These are phyloP conservation scores for Phytophthora agathidicida DNA, from an alignment of 352 stramenopile genomes.

Conservation along the genomic window DNA sequence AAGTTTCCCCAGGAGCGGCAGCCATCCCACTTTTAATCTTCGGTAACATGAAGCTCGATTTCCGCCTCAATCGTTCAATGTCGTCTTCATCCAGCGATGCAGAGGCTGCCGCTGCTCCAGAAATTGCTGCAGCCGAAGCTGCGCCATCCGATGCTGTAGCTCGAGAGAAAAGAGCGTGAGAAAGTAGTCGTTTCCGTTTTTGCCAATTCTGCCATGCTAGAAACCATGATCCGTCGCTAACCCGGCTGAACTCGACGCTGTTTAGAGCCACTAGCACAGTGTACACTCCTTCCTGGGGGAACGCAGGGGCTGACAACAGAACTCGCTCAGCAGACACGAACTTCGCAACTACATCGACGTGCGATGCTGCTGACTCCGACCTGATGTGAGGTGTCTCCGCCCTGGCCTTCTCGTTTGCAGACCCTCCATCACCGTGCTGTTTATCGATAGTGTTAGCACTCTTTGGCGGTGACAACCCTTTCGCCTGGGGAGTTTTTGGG, in stretches of 20 bases:
- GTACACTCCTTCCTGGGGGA: conserved; percentile 73
- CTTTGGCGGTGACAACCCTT: not conserved
- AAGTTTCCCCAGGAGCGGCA: conserved; percentile 2
- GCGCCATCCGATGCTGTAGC: conserved; percentile 12
- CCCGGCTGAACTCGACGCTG: conserved; percentile 63
- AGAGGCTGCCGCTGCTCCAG: conserved; percentile 23
- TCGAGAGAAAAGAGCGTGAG: conserved; percentile 42
- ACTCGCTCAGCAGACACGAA: conserved; percentile 61
- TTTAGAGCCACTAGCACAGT: conserved; percentile 71
- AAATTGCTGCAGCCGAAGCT: conserved; percentile 21
- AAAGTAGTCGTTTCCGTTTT: conserved; percentile 59
- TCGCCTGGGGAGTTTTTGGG: not conserved
- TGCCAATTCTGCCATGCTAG: conserved; percentile 89
- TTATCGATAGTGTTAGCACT: conserved; percentile 7
- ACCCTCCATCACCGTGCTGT: not conserved
- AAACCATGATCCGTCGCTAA: conserved; percentile 68
- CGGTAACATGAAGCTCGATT: conserved; percentile 55
- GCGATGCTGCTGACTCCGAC: not conserved
- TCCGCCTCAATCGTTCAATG: conserved; percentile 34
- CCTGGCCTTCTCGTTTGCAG: not conserved
- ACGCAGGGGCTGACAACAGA: conserved; percentile 50
- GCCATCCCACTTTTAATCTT: conserved; percentile 35
- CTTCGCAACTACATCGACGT: conserved; percentile 33
- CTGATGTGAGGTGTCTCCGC: not conserved
- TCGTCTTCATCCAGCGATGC: conserved; percentile 30